phyloP scores from a whole-genome alignment of 768 basidiomycete genomes.

The Chalciporus sphaerocephalus region DNA sequence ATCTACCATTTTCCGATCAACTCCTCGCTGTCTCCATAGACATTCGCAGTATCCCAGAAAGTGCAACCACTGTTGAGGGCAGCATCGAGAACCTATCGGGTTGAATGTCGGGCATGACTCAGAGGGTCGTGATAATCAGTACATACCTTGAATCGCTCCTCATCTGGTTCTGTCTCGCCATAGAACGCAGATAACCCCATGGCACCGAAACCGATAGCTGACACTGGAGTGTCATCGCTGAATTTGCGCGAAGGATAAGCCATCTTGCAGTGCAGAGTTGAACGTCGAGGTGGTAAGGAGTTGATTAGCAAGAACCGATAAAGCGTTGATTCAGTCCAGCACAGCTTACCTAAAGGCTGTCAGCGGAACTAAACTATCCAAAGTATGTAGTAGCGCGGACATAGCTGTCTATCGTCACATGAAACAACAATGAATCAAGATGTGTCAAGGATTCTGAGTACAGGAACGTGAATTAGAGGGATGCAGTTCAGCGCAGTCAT shows the following conservation, averaged over 20 bases:
- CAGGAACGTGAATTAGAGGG: too few relatives aligned
- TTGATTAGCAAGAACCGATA: too few relatives aligned
- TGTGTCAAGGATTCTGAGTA: too few relatives aligned
- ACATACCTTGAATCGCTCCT: slow-evolving; percentile 55
- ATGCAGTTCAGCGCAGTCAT: too few relatives aligned
- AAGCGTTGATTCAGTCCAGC: too few relatives aligned
- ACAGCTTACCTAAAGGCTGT: too few relatives aligned
- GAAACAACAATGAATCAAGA: too few relatives aligned
- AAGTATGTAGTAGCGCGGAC: too few relatives aligned
- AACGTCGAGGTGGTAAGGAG: background rate
- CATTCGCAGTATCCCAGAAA: slow-evolving; percentile 45
- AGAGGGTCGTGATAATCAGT: background rate
- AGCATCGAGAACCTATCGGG: slow-evolving; percentile 39
- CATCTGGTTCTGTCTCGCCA: slow-evolving; percentile 45
- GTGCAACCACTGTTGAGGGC: slow-evolving; percentile 39
- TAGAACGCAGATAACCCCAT: slow-evolving; percentile 55
- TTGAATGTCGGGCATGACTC: background rate
- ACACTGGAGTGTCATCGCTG: slow-evolving; percentile 35
- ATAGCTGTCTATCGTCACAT: too few relatives aligned
- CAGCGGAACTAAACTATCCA: too few relatives aligned
- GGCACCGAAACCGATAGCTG: slow-evolving; percentile 55
- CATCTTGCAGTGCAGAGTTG: slow-evolving; percentile 2
- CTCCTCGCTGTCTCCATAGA: slow-evolving; percentile 41
- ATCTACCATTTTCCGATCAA: slow-evolving; percentile 43
- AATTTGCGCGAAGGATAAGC: slow-evolving; percentile 40